Evolutionary conservation across 805 yeast genomes (phyloP), one percentile per base, ranked within the genome.

Genomic region (Yamadazyma ubonensis): DNA sequence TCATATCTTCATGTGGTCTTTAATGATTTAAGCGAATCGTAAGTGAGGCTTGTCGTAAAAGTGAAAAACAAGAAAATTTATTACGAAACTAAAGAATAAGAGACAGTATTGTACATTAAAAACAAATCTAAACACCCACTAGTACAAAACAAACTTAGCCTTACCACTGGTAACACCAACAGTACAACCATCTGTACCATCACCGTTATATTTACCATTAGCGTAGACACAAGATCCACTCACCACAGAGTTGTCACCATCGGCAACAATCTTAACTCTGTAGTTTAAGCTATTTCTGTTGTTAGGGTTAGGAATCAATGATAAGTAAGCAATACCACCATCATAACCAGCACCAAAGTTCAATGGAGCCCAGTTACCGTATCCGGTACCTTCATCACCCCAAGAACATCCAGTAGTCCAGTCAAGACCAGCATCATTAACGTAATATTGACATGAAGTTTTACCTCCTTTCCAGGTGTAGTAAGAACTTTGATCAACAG

Each of bases 151-250:
- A 63, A 84, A 86, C 63, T 84, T 74, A 48, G 95, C 97, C 49
- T 69, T 70, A 64, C 99, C 98, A 22, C 72, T 63, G 43, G 88
- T 79, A 49, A 91, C 95, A 51, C 95, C 81, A 50, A 84, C 96
- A 39, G 98, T 91, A 79, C 98, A 91, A 53, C 98, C 98, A 54
- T 81, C 88, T 32, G 81, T 46, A 50, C 88, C 87, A 45, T 66
- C 65, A 44, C 85, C 86, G 54, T 75, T 75, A 73, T 82, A 86
- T 18, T 53, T 42, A 53, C 98, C 98, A 58, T 86, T 71, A 57
- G 75, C 85, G 71, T 89, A 90, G 34, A 63, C 64, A 73, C 99
- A 91, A 33, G 74, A 69, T 45, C 98, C 97, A 52, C 71, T 71
- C 33, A 70, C 71, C 39, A 77, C 63, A 33, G 79, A 78, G 43